Evolutionary conservation across 768 basidiomycete genomes (phyloP), one percentile per base, ranked within the genome.

Genomic region (Leucocoprinus sp.): DNA sequence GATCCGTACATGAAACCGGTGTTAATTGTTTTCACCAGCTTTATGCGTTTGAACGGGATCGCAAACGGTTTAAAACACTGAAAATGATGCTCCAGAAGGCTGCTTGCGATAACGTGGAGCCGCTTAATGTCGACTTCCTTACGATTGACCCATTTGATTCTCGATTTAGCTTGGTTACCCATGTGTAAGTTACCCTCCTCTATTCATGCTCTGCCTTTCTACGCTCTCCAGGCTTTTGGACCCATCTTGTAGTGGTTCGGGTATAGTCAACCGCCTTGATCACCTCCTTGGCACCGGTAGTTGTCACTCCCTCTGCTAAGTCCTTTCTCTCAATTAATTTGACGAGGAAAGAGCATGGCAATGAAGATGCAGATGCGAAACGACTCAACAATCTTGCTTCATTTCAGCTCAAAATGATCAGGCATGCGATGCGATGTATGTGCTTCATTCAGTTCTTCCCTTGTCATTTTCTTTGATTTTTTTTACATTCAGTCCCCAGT

Each of bases 191-290:
- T 28, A 46, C 24, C 18, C 42, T 12, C 50, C 34, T 29, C 27
- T 19, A 17, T 49, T 22, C 24, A 33, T 19, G 26, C 17, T 40
- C 38, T 22, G 21, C 22, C 12, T 37, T n/a, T 21, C 31, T 22
- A 38, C 40, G 43, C 22, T 22, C 34, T 33, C 24, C 50, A 93
- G 93, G 50, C 70, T 99, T 31, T 71, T 98, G 6, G 95, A 99
- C 60, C 95, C 95, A 9, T 97, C 93, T 27, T 99, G 95, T 60
- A 96, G 93, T 49, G 90, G 92, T 29, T 93, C 89, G 12, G 91
- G 93, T 2, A 93, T 95, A 45, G 80, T 93, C 39, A 91, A 91
- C 63, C 79, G 92, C 40, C 64, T 96, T 42, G 91, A 96, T 59
- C 75, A 92, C 64, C 75, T 93, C 7, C 64, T 90, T 7, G 84